Conservation (phyloP, 2,329 filamentous ascomycete genomes). For the Diplodia intermedia region DNA sequence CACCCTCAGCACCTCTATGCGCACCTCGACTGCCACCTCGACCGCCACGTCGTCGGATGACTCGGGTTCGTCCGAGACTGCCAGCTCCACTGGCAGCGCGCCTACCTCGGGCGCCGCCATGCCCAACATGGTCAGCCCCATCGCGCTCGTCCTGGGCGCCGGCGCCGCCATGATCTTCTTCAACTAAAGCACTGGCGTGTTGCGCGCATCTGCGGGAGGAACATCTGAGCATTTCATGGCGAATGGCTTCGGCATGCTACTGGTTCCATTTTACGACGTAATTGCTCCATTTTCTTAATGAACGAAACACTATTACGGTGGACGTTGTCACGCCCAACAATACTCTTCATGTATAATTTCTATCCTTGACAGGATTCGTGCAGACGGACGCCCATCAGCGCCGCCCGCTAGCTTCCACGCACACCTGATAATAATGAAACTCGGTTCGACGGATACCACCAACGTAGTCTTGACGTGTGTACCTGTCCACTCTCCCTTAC, state of each 20-base stretch:
- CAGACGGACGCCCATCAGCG: neutral
- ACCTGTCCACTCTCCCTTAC: neutral
- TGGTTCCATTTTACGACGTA: slow-evolving; percentile 22
- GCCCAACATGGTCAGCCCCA: slow-evolving; percentile 44
- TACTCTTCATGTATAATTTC: slow-evolving; percentile 24
- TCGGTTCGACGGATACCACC: neutral
- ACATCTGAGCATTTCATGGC: slow-evolving; percentile 26
- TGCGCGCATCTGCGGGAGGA: neutral
- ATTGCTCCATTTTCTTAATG: slow-evolving; percentile 7
- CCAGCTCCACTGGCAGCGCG: slow-evolving; percentile 36
- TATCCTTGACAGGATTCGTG: neutral
- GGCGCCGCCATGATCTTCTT: slow-evolving; percentile 52
- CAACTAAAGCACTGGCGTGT: slow-evolving; percentile 40
- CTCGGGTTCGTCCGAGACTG: slow-evolving; percentile 35
- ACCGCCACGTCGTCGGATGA: slow-evolving; percentile 37
- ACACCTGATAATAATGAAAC: slow-evolving; percentile 18
- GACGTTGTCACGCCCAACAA: neutral
- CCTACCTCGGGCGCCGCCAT: slow-evolving; percentile 40
- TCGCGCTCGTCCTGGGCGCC: slow-evolving; percentile 51
- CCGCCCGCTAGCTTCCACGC: neutral
- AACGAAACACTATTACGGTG: neutral
- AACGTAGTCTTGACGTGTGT: neutral
- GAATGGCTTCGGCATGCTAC: slow-evolving; percentile 23
- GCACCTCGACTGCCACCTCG: slow-evolving; percentile 39
- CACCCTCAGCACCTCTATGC: slow-evolving; percentile 37